A percentile compares a stretch with the other conserved stretches of the same genome.
Evolutionary conservation across 2,329 filamentous ascomycete species (phyloP).

Genomic region (Pseudonectria buxi): DNA sequence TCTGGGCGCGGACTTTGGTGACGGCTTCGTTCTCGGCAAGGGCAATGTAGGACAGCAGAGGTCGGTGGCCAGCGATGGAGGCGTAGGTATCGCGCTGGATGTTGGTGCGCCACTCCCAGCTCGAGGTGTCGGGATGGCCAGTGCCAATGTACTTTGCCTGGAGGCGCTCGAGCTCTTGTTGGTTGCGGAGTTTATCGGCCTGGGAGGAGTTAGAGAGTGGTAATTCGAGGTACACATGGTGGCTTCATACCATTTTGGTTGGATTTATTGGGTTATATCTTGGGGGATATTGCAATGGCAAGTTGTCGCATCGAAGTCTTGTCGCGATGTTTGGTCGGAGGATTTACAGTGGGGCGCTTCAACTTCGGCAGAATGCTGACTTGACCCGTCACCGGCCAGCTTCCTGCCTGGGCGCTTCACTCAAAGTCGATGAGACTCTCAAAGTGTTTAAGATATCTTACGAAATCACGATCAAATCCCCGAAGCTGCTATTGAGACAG

Average conservation of each 20-base stretch:
- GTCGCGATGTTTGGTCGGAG: slow-evolving; percentile 1
- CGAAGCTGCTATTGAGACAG: too few relatives aligned
- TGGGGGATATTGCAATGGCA: too few relatives aligned
- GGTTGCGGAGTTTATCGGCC: slow-evolving; percentile 97
- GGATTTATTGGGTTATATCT: neutral
- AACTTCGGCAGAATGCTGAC: slow-evolving; percentile 8
- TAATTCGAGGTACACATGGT: neutral
- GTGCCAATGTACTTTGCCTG: slow-evolving; percentile 95
- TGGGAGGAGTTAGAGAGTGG: slow-evolving; percentile 21
- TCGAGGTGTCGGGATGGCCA: slow-evolving; percentile 92
- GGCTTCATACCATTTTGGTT: slow-evolving; percentile 19
- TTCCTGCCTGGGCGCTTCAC: too few relatives aligned
- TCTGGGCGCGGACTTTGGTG: slow-evolving; percentile 69
- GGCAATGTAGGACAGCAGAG: slow-evolving; percentile 80
- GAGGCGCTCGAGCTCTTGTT: slow-evolving; percentile 94
- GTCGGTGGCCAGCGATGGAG: slow-evolving; percentile 82
- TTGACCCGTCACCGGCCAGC: too few relatives aligned
- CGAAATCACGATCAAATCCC: too few relatives aligned
- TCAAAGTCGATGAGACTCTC: too few relatives aligned
- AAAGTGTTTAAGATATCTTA: too few relatives aligned
- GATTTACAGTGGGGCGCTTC: slow-evolving; percentile 7
- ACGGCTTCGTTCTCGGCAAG: slow-evolving; percentile 81
- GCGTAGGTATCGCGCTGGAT: slow-evolving; percentile 90
- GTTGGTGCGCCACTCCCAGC: slow-evolving; percentile 96
- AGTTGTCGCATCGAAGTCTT: neutral